These are phyloP conservation scores for Trypanosoma theileri DNA, from an alignment of 208 protist species.

Conservation along the genomic window DNA sequence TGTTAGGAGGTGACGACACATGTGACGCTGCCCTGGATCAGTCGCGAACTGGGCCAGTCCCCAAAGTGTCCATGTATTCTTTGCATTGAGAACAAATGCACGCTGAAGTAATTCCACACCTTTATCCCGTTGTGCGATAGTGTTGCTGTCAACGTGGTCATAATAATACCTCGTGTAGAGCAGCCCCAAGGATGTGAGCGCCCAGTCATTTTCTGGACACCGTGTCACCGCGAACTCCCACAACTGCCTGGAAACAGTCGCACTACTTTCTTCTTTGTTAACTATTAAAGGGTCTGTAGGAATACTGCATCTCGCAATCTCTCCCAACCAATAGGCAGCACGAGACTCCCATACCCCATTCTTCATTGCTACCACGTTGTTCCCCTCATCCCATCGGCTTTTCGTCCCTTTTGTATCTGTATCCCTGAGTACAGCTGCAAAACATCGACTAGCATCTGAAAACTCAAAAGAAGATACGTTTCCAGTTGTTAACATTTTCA, in stretches of 20 bases:
- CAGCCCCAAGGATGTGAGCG: conserved; percentile 37
- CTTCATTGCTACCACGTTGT: not conserved
- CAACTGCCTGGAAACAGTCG: conserved; percentile 6
- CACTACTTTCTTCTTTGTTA: not conserved
- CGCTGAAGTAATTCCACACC: conserved; percentile 37
- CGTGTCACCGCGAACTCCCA: conserved; percentile 19
- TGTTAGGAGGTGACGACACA: conserved; percentile 29
- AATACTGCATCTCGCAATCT: conserved; percentile 4
- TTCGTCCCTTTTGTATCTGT: not conserved
- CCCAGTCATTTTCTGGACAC: conserved; percentile 50
- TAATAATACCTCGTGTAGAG: conserved; percentile 11
- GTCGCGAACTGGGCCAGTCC: conserved; percentile 28
- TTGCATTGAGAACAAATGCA: conserved; percentile 38
- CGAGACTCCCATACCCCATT: conserved; percentile 12
- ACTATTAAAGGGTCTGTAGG: not conserved
- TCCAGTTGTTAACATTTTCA: conserved; percentile 33
- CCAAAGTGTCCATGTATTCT: conserved; percentile 54
- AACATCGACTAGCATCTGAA: not conserved
- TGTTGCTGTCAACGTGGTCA: not conserved
- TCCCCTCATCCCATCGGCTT: not conserved
- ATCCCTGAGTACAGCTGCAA: not conserved
- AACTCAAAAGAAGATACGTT: conserved; percentile 2
- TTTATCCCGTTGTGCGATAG: conserved; percentile 3
- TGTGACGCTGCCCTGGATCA: conserved; percentile 21
- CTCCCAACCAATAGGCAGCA: conserved; percentile 19